These are phyloP conservation scores for Stemphylium lycopersici DNA, from an alignment of 2,329 filamentous ascomycete genomes.

Conservation along the genomic window DNA sequence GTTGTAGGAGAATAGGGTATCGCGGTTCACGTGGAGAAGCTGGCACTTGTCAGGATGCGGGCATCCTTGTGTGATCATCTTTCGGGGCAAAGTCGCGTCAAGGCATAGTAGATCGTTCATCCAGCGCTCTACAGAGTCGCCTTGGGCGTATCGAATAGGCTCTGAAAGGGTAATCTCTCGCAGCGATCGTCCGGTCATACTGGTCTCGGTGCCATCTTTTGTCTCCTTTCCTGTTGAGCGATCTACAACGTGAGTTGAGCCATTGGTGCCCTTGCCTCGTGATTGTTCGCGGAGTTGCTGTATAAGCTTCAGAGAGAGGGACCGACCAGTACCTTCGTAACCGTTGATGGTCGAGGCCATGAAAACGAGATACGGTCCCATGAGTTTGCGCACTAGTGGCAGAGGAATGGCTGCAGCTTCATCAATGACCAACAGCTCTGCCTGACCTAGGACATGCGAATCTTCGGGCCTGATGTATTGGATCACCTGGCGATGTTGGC, in stretches of 20 bases:
- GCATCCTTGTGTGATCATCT: slow-evolving; percentile 74
- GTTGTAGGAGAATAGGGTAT: slow-evolving; percentile 97
- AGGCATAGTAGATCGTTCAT: slow-evolving; percentile 92
- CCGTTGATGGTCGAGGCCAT: slow-evolving; percentile 99
- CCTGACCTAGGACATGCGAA: slow-evolving; percentile 91
- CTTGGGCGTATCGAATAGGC: slow-evolving; percentile 91
- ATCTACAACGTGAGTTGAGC: slow-evolving; percentile 70
- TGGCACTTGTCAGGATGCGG: slow-evolving; percentile 92
- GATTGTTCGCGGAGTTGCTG: slow-evolving; percentile 96
- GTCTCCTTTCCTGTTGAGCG: slow-evolving; percentile 76
- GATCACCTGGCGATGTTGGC: slow-evolving; percentile 94
- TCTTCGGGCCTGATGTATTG: slow-evolving; percentile 98
- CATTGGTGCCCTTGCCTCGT: slow-evolving; percentile 64
- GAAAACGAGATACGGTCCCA: slow-evolving; percentile 96
- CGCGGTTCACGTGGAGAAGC: slow-evolving; percentile 90
- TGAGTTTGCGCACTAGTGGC: slow-evolving; percentile 87
- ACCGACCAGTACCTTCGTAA: slow-evolving; percentile 95
- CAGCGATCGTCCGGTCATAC: slow-evolving; percentile 71
- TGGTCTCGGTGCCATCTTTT: slow-evolving; percentile 42
- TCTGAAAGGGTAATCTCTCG: slow-evolving; percentile 92
- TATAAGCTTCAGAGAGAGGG: slow-evolving; percentile 92
- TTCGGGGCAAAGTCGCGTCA: slow-evolving; percentile 86
- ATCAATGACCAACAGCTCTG: slow-evolving; percentile 93
- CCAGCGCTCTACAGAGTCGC: slow-evolving; percentile 94
- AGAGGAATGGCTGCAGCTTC: slow-evolving; percentile 96